phyloP scores from a whole-genome alignment of 306 rosid species.

The Acmispon strigosus region DNA sequence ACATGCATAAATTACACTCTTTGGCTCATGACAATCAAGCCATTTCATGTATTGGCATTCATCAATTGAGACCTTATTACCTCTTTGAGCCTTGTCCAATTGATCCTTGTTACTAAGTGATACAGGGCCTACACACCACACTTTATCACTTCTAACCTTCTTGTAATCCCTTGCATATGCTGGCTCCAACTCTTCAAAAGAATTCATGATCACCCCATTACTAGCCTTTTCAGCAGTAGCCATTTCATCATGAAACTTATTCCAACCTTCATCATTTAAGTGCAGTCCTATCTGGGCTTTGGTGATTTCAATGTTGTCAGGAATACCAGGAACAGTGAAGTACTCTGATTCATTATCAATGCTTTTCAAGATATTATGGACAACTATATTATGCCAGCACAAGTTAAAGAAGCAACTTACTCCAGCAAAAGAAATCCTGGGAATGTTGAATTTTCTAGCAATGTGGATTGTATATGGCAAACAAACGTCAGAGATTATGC shows the following conservation, averaged over 20 bases:
- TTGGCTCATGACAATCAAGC: constrained; percentile 40
- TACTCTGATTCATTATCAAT: constrained; percentile 17
- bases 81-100: constrained; percentile 51
- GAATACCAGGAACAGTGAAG: constrained; percentile 35
- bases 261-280: neutral
- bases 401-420: constrained; percentile 23
- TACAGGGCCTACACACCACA: constrained; percentile 58
- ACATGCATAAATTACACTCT: constrained; percentile 46
- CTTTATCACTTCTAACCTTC: constrained; percentile 25
- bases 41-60: constrained; percentile 30
- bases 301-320: constrained; percentile 35
- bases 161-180: constrained; percentile 32
- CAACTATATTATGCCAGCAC: neutral
- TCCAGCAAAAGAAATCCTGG: constrained; percentile 42
- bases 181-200: constrained; percentile 60
- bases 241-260: neutral
- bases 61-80: constrained; percentile 29
- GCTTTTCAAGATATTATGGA: neutral
- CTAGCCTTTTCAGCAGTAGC: constrained; percentile 28
- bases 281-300: constrained; percentile 1
- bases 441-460: constrained; percentile 35
- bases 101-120: constrained; percentile 30
- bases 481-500: constrained; percentile 48
- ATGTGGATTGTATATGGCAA: constrained; percentile 46
- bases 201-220: constrained; percentile 39